These are phyloP conservation scores for Penicillium malachiteum DNA, from an alignment of 495 filamentous ascomycete species.

Conservation along the genomic window DNA sequence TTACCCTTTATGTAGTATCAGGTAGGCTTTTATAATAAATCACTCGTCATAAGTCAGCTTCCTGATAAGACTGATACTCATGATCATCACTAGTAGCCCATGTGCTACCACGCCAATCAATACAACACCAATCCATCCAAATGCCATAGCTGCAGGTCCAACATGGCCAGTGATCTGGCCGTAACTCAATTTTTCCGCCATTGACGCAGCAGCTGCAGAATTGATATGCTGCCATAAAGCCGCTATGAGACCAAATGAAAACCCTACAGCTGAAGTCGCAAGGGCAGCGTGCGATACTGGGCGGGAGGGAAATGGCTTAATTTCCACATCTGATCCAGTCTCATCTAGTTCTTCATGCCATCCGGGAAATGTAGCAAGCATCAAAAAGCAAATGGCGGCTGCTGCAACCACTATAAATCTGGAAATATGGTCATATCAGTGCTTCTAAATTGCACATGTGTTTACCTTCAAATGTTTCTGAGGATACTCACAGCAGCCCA, in stretches of 20 bases:
- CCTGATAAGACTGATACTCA: constrained; percentile 4
- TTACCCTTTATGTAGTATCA: no score
- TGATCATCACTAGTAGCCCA: neutral
- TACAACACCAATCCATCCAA: constrained; percentile 15
- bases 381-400: neutral
- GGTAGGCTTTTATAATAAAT: no score
- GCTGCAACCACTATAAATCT: constrained; percentile 3
- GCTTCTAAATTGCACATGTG: no score
- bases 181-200: constrained; percentile 16
- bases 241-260: constrained; percentile 8
- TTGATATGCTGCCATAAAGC: constrained; percentile 19
- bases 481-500: constrained; percentile 17
- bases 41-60: neutral
- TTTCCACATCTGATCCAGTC: neutral
- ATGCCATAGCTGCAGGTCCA: constrained; percentile 10
- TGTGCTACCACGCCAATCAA: neutral
- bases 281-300: neutral
- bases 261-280: neutral
- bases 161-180: constrained; percentile 14
- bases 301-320: constrained; percentile 7
- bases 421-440: neutral
- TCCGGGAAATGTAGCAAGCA: constrained; percentile 10
- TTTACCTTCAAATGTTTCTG: neutral
- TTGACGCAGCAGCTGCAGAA: constrained; percentile 11
- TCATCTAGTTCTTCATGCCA: constrained; percentile 8